These are phyloP conservation scores for Ensete glaucum DNA, from an alignment of 176 grass and related monocot species.

Conservation along the genomic window DNA sequence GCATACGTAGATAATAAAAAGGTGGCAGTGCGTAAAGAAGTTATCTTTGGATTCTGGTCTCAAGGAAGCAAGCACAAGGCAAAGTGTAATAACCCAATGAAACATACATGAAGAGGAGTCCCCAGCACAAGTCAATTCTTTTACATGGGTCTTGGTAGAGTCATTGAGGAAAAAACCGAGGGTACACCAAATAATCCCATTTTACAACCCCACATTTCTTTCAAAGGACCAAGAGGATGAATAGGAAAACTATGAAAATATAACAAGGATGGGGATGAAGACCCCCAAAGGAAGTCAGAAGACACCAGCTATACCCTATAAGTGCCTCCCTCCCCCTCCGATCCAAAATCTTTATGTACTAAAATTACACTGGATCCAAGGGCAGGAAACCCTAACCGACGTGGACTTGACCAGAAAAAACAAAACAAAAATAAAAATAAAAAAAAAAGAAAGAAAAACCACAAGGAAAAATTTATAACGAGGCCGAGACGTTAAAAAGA, in stretches of 20 bases:
- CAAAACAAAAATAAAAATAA: background rate
- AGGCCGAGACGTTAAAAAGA: background rate
- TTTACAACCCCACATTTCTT: slow-evolving; percentile 1
- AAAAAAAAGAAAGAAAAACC: too few relatives aligned
- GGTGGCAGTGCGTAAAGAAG: too few relatives aligned
- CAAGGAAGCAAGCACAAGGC: background rate
- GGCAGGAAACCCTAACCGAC: background rate
- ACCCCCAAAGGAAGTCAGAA: background rate
- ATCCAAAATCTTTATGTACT: slow-evolving; percentile 12
- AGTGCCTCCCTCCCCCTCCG: background rate
- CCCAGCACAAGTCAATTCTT: background rate
- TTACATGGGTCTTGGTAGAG: background rate
- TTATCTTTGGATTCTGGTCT: too few relatives aligned
- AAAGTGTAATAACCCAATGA: background rate
- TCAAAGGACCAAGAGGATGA: background rate
- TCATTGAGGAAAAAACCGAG: too few relatives aligned
- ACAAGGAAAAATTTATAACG: background rate
- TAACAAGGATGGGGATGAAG: background rate
- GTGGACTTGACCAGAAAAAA: background rate
- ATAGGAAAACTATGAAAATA: background rate
- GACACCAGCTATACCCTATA: background rate
- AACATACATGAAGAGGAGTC: background rate
- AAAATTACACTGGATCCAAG: slow-evolving; percentile 4
- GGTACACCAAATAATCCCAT: background rate
- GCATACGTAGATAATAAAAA: too few relatives aligned